Percentiles rank a stretch among this genome's conserved stretches.
phyloP scores from a whole-genome alignment of 2,329 filamentous ascomycete genomes.

The Zasmidium citrigriseum region DNA sequence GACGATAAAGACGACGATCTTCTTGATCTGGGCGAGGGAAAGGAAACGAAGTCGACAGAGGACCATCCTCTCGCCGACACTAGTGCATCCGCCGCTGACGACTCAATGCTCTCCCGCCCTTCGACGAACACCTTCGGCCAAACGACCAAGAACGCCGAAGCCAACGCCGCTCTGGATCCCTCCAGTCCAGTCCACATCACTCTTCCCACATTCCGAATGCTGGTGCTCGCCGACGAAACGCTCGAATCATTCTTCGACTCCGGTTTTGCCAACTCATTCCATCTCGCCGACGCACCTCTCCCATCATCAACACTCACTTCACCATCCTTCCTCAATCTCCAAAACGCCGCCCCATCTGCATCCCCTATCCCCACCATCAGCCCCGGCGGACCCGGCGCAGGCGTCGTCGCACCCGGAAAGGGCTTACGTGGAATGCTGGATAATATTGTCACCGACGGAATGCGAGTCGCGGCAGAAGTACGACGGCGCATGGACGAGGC shows the following conservation, averaged over 20 bases:
- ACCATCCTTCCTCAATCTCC: conserved; percentile 74
- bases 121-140: conserved; percentile 35
- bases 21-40: conserved; percentile 57
- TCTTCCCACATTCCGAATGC: conserved; percentile 96
- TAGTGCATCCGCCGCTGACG: conserved; percentile 16
- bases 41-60: conserved; percentile 30
- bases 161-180: conserved; percentile 89
- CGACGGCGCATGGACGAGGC: conserved; percentile 92
- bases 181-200: conserved; percentile 94
- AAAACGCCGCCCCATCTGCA: conserved; percentile 23
- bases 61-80: conserved; percentile 9
- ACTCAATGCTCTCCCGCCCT: conserved; percentile 29
- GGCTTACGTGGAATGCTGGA: conserved; percentile 90
- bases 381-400: conserved; percentile 41
- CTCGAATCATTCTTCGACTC: conserved; percentile 97
- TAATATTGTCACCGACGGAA: conserved; percentile 96
- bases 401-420: conserved; percentile 65
- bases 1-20: conserved; percentile 65
- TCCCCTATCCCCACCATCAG: conserved; percentile 24
- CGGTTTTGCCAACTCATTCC: conserved; percentile 91
- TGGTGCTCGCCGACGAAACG: conserved; percentile 91
- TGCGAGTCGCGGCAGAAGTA: conserved; percentile 93
- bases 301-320: conserved; percentile 52
- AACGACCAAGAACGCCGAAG: conserved; percentile 66
- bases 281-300: conserved; percentile 68